A percentile compares a stretch with the other conserved stretches of the same genome.
Evolutionary conservation across 2,329 filamentous ascomycete species (phyloP).

Genomic region (Paramyrothecium roridum): DNA sequence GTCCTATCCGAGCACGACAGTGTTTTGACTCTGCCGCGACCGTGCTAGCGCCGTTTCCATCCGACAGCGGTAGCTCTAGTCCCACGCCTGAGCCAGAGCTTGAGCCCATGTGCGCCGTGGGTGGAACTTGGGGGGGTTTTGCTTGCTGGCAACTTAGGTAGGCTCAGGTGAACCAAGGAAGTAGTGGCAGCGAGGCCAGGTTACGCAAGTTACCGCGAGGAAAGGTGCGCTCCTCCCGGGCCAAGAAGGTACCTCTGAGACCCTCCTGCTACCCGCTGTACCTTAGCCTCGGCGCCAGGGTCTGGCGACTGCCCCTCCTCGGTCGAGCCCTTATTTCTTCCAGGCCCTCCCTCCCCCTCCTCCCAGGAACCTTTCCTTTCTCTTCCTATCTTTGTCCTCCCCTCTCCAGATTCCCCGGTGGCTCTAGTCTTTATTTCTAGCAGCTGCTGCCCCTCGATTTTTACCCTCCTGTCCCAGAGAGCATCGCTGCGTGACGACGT

Average conservation of each 20-base stretch:
- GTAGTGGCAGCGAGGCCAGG: background rate
- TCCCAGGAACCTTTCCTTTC: background rate
- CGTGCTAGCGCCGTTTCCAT: background rate
- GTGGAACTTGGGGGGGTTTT: background rate
- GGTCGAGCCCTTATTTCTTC: background rate
- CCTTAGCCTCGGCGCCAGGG: background rate
- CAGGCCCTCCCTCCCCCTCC: background rate
- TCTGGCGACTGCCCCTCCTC: background rate
- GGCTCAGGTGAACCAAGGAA: background rate
- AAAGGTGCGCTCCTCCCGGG: no score
- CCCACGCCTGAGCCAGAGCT: no score
- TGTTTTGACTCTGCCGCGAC: background rate
- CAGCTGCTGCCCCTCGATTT: background rate
- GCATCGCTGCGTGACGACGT: background rate
- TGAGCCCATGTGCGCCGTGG: no score
- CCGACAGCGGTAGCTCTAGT: background rate
- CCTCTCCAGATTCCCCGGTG: background rate
- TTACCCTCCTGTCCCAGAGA: background rate
- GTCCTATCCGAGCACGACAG: background rate
- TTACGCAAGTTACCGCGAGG: no score
- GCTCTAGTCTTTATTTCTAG: background rate
- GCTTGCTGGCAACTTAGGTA: background rate
- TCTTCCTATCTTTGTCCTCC: background rate
- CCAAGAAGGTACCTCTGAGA: no score
- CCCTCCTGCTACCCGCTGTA: background rate